Conservation (phyloP, 2,329 filamentous ascomycete genomes). For the Penicillium digitatum region DNA sequence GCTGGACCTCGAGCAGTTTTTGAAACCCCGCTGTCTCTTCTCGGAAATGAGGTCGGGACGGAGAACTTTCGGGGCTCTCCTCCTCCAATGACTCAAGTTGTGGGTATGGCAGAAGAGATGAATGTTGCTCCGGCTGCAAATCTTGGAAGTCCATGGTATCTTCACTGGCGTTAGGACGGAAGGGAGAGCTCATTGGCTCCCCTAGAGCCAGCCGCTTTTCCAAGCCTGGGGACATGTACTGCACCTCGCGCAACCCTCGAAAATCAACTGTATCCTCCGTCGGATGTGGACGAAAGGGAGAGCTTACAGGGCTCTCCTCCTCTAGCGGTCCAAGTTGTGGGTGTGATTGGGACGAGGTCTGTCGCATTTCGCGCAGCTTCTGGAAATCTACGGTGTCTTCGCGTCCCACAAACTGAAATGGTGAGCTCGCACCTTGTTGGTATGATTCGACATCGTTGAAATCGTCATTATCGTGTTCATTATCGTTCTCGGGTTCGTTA, state of each 20-base stretch:
- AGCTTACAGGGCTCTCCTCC: conserved; percentile 30
- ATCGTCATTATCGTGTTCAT: conserved; percentile 18
- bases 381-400: conserved; percentile 35
- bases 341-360: conserved; percentile 6
- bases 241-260: conserved; percentile 19
- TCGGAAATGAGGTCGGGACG: conserved; percentile 31
- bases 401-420: conserved; percentile 33
- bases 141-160: conserved; percentile 31
- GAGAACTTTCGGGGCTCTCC: conserved; percentile 33
- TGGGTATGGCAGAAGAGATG: conserved; percentile 10
- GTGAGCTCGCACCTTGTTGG: conserved; percentile 34
- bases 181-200: conserved; percentile 38
- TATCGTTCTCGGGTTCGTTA: conserved; percentile 3
- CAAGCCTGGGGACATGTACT: conserved; percentile 17
- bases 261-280: conserved; percentile 33
- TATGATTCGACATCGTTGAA: conserved; percentile 21
- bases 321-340: conserved; percentile 10
- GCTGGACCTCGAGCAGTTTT: conserved; percentile 18
- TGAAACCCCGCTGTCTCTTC: conserved; percentile 33
- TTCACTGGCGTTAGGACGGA: conserved; percentile 30
- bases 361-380: conserved; percentile 20
- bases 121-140: conserved; percentile 13
- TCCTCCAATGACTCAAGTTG: conserved; percentile 4
- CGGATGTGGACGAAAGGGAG: conserved; percentile 34
- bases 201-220: conserved; percentile 15